Base-by-base conservation (phyloP, 1,139 yeast species). In the Taphrina betulina region DNA sequence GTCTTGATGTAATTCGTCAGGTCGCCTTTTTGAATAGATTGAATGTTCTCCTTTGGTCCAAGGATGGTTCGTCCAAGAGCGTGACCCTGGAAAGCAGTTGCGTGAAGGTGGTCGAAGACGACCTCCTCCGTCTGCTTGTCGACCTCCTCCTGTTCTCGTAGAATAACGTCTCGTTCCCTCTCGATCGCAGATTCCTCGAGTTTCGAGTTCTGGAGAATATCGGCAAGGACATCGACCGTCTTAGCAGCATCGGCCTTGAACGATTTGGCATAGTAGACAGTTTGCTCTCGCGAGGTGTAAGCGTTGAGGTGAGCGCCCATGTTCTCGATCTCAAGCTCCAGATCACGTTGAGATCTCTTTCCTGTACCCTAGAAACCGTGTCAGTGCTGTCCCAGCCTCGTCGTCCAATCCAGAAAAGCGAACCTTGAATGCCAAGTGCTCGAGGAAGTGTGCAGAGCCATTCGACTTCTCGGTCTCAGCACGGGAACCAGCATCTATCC, bases 51-150 rank as follows among this genome's bases (percentile, higher is more conserved):
- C 61, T 90, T 78, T 19, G 99, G 98, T 0, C 99, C 99, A 61
- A 92, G 75, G 61, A 92, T 92, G n/a, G 98, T 94, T 71, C 97
- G 82, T 23, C 98, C 99, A 62, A 92, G 77, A 53, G 96, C 95
- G 71, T 94, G 98, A 63, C 80, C 83, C 68, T 81, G 86, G 74
- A 80, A 92, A 5, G 95, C 90, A 28, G 90, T 88, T 41, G 95
- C 88, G 72, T 92, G 99, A 58, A 92, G 76, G 71, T 94, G 95
- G 72, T 92, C 99, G 71, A 94, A 94, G 12, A 94, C 95, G 44
- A 92, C 97, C 71, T 92, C 99, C 69, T 92, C 98, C 68, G 87
- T 86, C 94, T 88, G 89, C 73, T 90, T 92, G 70, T 90, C 97
- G 58, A 92, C 97, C 72, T 92, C 98, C 70, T 94, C 98, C 65